Evolutionary conservation across 306 rosid genomes (phyloP).

Genomic region (Castanospermum australe): DNA sequence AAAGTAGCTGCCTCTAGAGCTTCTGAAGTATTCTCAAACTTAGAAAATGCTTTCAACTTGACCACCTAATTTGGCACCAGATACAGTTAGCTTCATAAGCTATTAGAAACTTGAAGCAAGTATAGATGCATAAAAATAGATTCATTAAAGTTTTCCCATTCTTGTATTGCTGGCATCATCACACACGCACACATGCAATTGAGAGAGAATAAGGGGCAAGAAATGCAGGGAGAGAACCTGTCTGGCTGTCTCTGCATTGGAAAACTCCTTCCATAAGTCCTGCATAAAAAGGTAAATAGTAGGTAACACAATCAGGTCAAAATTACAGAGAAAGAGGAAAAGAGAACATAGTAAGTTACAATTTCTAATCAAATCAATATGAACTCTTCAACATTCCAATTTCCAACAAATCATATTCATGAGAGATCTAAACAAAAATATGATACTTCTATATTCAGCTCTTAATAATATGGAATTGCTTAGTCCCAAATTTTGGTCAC

Average conservation of each 20-base stretch:
- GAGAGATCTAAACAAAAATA: neutral
- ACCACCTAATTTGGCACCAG: slow-evolving; percentile 53
- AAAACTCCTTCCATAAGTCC: slow-evolving; percentile 70
- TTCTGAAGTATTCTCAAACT: slow-evolving; percentile 84
- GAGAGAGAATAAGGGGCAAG: neutral
- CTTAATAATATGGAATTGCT: neutral
- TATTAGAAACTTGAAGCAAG: neutral
- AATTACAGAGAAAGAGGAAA: neutral
- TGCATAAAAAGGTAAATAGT: slow-evolving; percentile 21
- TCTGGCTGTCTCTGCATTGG: slow-evolving; percentile 73
- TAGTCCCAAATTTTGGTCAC: too few species aligned
- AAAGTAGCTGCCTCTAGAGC: slow-evolving; percentile 83
- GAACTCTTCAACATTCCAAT: neutral
- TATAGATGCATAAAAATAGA: neutral
- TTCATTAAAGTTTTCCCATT: neutral
- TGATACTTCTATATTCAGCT: neutral
- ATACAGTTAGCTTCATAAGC: neutral
- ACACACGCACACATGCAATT: neutral
- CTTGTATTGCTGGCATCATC: neutral
- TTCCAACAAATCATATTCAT: neutral
- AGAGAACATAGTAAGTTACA: neutral
- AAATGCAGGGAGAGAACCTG: slow-evolving; percentile 42
- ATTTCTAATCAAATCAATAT: neutral
- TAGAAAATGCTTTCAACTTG: slow-evolving; percentile 84
- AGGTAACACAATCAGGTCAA: neutral